These are phyloP conservation scores for Annulohypoxylon bovei DNA, from an alignment of 495 filamentous ascomycete genomes.

Conservation along the genomic window DNA sequence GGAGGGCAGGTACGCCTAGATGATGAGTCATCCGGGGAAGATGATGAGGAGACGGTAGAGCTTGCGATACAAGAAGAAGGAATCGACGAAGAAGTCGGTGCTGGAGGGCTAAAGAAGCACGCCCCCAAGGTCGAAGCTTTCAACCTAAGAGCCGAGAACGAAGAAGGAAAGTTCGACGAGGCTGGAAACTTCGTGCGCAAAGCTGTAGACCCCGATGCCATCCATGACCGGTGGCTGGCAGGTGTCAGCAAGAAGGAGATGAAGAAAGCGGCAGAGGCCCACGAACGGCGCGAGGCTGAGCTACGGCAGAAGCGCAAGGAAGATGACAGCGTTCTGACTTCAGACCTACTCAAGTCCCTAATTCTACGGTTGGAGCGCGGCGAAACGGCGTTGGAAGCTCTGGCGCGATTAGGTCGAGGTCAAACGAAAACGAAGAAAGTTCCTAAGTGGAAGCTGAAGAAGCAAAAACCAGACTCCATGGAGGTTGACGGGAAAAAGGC, in stretches of 20 bases:
- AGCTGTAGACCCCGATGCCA: slow-evolving; percentile 85
- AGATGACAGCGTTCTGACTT: slow-evolving; percentile 78
- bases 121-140: slow-evolving; percentile 97
- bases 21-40: slow-evolving; percentile 53
- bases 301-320: slow-evolving; percentile 70
- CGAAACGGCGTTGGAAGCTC: slow-evolving; percentile 88
- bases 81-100: slow-evolving; percentile 87
- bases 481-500: slow-evolving; percentile 66
- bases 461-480: slow-evolving; percentile 70
- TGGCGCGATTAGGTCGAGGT: slow-evolving; percentile 80
- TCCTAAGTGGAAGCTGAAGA: slow-evolving; percentile 69
- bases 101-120: slow-evolving; percentile 89
- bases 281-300: slow-evolving; percentile 85
- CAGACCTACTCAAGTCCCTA: slow-evolving; percentile 75
- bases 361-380: slow-evolving; percentile 79
- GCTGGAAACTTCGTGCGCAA: slow-evolving; percentile 92
- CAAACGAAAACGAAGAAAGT: slow-evolving; percentile 73
- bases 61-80: slow-evolving; percentile 72
- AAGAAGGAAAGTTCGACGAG: slow-evolving; percentile 92
- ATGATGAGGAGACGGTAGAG: slow-evolving; percentile 74
- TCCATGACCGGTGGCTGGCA: slow-evolving; percentile 92
- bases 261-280: slow-evolving; percentile 83
- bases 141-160: slow-evolving; percentile 89
- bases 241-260: slow-evolving; percentile 94
- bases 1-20: slow-evolving; percentile 71